A percentile compares a stretch with the other conserved stretches of the same genome.
Conservation (phyloP, 257 asterid species). For the Verbascum thapsus region DNA sequence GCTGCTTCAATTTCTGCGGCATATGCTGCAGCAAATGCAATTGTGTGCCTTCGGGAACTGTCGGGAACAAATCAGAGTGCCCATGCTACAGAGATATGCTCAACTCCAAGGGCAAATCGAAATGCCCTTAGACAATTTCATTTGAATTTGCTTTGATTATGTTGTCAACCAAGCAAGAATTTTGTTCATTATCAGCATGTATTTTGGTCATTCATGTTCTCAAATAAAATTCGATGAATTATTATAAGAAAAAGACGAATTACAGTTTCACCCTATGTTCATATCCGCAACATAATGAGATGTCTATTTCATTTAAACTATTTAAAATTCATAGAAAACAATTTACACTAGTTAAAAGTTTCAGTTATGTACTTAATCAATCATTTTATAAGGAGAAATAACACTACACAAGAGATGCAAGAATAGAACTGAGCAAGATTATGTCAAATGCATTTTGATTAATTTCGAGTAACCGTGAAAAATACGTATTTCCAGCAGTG, state of each 20-base stretch:
- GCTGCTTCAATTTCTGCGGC: slow-evolving; percentile 44
- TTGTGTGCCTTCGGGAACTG: slow-evolving; percentile 53
- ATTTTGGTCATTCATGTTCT: too few relatives aligned
- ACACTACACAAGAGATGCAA: slow-evolving; percentile 3
- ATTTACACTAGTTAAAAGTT: too few relatives aligned
- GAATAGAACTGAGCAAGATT: background rate
- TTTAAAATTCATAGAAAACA: too few relatives aligned
- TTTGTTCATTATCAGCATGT: too few relatives aligned
- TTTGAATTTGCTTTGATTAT: background rate
- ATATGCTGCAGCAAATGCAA: slow-evolving; percentile 45
- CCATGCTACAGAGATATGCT: slow-evolving; percentile 50
- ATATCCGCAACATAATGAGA: too few relatives aligned
- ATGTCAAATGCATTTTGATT: slow-evolving; percentile 11
- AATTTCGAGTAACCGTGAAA: background rate
- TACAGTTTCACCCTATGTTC: too few relatives aligned
- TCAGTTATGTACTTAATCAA: too few relatives aligned
- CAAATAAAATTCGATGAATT: too few relatives aligned
- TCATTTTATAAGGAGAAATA: too few relatives aligned
- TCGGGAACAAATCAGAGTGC: slow-evolving; percentile 51
- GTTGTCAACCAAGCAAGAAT: too few relatives aligned
- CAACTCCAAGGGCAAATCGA: slow-evolving; percentile 42
- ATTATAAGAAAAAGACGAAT: too few relatives aligned
- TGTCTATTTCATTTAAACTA: too few relatives aligned
- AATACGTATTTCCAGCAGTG: slow-evolving; percentile 22
- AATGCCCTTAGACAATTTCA: slow-evolving; percentile 41